phyloP scores from a whole-genome alignment of 2,329 filamentous ascomycete species.

The Zymoseptoria tritici region DNA sequence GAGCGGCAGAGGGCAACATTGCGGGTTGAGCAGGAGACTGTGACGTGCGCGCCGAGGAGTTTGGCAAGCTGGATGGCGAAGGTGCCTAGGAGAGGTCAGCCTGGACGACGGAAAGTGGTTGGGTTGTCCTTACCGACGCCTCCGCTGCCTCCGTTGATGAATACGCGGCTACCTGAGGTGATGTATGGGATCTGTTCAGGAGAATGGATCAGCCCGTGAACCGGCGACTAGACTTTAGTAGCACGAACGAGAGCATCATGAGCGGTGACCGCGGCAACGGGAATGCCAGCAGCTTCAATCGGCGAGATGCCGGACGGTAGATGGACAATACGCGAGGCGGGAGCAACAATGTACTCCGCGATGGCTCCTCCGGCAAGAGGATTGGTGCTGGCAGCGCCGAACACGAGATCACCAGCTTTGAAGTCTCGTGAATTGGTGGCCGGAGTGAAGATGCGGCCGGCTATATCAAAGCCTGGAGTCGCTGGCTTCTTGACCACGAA shows the following conservation, averaged over 20 bases:
- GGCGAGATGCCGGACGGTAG: slow-evolving; percentile 31
- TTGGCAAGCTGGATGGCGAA: slow-evolving; percentile 59
- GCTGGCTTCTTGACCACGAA: slow-evolving; percentile 32
- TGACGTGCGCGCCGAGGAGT: slow-evolving; percentile 51
- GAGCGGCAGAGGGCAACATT: slow-evolving; percentile 51
- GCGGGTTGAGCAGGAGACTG: slow-evolving; percentile 48
- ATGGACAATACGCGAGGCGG: slow-evolving; percentile 13
- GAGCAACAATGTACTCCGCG: slow-evolving; percentile 30
- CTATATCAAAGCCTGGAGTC: slow-evolving; percentile 46
- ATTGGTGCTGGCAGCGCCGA: slow-evolving; percentile 24
- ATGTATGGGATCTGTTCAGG: slow-evolving; percentile 25
- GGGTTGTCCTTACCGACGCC: slow-evolving; percentile 33
- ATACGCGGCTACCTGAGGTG: slow-evolving; percentile 42
- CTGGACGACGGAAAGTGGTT: no score
- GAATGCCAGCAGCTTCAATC: slow-evolving; percentile 33
- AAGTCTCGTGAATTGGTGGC: slow-evolving; percentile 31
- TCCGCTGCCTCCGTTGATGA: slow-evolving; percentile 59
- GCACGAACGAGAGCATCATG: slow-evolving; percentile 27
- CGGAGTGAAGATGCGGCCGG: slow-evolving; percentile 30
- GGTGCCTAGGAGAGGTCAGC: slow-evolving; percentile 33
- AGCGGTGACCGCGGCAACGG: slow-evolving; percentile 34
- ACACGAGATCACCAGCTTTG: slow-evolving; percentile 33
- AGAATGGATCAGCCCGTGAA: no score
- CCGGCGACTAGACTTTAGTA: no score
- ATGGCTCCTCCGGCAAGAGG: slow-evolving; percentile 24